Base-by-base conservation (phyloP, 164 flowering plant species). In the Echeveria elegans region DNA sequence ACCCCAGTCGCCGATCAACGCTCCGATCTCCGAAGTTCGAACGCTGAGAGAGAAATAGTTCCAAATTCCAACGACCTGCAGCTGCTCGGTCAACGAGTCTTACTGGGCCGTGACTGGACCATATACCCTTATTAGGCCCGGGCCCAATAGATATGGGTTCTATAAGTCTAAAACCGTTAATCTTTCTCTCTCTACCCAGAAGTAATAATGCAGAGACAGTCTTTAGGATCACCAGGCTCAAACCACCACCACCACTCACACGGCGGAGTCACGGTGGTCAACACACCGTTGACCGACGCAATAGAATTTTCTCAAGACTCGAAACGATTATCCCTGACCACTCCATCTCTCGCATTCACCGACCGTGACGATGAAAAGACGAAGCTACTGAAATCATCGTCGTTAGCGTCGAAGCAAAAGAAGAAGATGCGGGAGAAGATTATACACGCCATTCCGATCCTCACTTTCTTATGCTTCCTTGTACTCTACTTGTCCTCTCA, bases 401-500 rank as follows among this genome's bases (percentile, higher is more conserved):
- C 32, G 74, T 69, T 1, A 66, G 48, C 16, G 67, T 69, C 7
- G 47, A 72, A 14, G 37, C 66, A 53, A n/a, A n/a, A n/a, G 79
- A 77, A 68, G 36, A 43, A 0, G 21, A 74, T 10, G 82, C 75
- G 72, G 72, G 69, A 53, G 79, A 66, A 69, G 77, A 76, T 78
- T 61, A 77, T 88, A 53, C 96, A 88, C 73, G 71, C 82, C 61
- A 83, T 86, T 18, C 96, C 96, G 0, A 30, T 85, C 30, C 84
- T 88, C 67, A 84, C 79, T 0, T 65, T 88, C 65, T 23, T 83
- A 72, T 88, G 91, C 76, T 80, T 88, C 73, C 77, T 86, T 70
- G 36, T 86, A 66, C 90, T 88, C 60, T 88, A 81, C 65, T 84
- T 88, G 76, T 74, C 69, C 65, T 88, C 95, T 43, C 83, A 86